Conservation (phyloP, 495 filamentous ascomycete species). For the Hyaloscypha hepaticicola region DNA sequence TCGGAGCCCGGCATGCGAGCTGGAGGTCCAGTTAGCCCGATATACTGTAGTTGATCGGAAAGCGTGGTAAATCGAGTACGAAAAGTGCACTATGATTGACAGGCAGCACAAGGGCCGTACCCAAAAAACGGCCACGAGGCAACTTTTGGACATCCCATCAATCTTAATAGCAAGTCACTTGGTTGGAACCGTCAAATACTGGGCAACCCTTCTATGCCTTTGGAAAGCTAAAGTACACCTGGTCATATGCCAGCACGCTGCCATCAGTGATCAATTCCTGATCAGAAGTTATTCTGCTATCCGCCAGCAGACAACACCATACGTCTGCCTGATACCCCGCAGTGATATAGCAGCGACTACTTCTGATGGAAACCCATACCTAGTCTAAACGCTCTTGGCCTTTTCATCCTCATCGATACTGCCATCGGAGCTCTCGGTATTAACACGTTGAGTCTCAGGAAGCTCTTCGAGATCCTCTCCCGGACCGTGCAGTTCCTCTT, state of each 20-base stretch:
- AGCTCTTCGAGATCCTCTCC: constrained; percentile 45
- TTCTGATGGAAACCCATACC: constrained; percentile 12
- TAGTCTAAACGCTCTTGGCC: constrained; percentile 36
- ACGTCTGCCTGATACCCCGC: constrained; percentile 25
- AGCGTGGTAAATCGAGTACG: too few relatives aligned
- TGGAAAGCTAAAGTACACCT: constrained; percentile 33
- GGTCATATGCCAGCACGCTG: constrained; percentile 30
- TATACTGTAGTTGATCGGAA: too few relatives aligned
- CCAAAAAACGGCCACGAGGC: background rate
- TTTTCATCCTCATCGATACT: constrained; percentile 45
- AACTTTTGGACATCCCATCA: background rate
- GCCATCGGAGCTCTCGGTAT: constrained; percentile 51
- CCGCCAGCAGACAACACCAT: constrained; percentile 27
- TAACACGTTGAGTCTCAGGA: constrained; percentile 36
- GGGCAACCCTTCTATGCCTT: constrained; percentile 33
- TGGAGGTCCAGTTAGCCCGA: too few relatives aligned
- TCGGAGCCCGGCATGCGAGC: too few relatives aligned
- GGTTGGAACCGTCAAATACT: constrained; percentile 14
- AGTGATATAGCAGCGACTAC: constrained; percentile 23
- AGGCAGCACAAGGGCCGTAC: background rate
- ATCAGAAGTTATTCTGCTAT: constrained; percentile 26
- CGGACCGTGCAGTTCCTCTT: constrained; percentile 73
- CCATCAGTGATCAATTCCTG: constrained; percentile 22
- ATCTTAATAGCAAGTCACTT: background rate
- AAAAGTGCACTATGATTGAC: too few relatives aligned